phyloP scores from a whole-genome alignment of 2,329 filamentous ascomycete genomes.

The Fusarium pilosicola region DNA sequence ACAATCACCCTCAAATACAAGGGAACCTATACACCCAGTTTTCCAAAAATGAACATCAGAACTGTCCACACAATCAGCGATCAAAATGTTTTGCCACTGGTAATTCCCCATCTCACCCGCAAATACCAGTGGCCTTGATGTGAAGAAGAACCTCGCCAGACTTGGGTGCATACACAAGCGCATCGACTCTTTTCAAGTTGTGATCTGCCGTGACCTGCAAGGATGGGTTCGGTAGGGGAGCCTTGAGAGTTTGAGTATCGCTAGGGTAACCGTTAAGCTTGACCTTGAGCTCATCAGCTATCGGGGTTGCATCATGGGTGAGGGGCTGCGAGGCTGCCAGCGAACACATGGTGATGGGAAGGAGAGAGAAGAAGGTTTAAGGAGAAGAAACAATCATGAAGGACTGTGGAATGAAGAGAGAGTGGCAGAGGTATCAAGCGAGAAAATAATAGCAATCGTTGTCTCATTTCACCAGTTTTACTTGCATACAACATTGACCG shows the following conservation, averaged over 20 bases:
- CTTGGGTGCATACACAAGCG: constrained; percentile 64
- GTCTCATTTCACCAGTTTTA: background rate
- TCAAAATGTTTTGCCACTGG: background rate
- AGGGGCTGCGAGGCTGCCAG: constrained; percentile 29
- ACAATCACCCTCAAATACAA: constrained; percentile 70
- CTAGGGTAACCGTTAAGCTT: constrained; percentile 16
- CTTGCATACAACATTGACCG: background rate
- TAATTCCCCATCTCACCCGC: constrained; percentile 57
- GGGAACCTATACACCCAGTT: constrained; percentile 68
- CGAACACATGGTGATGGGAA: constrained; percentile 31
- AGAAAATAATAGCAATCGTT: background rate
- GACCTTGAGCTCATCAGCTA: constrained; percentile 30
- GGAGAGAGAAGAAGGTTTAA: background rate
- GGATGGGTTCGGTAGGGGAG: constrained; percentile 47
- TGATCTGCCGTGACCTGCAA: constrained; percentile 67
- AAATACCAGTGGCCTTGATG: constrained; percentile 71
- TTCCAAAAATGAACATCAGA: constrained; percentile 78
- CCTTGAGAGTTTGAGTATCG: constrained; percentile 32
- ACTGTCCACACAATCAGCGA: constrained; percentile 45
- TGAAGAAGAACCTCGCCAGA: constrained; percentile 68
- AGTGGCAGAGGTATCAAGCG: background rate
- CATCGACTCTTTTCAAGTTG: constrained; percentile 64
- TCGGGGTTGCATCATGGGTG: constrained; percentile 10
- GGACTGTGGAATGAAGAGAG: background rate
- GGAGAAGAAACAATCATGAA: background rate